Evolutionary conservation across 73 alveolate species (phyloP).

Genomic region (Durusdinium trenchii): DNA sequence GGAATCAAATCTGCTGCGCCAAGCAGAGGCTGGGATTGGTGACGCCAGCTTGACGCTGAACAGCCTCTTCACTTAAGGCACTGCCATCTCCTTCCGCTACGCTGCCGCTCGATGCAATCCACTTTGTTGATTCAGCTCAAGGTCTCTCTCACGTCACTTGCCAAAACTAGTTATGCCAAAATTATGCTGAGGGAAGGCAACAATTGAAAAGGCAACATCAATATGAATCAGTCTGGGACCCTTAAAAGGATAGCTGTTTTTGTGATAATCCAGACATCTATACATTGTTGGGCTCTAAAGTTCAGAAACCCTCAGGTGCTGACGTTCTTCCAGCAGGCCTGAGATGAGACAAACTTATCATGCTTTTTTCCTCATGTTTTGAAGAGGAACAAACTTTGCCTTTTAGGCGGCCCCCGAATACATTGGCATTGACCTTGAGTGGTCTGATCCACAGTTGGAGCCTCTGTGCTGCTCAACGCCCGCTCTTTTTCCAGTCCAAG

Average conservation of each 20-base stretch:
- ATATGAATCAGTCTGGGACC: too few species aligned
- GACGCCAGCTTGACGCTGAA: neutral
- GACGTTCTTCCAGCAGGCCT: constrained; percentile 83
- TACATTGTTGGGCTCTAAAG: too few species aligned
- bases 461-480: neutral
- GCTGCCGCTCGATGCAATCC: constrained; percentile 92
- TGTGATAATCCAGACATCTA: too few species aligned
- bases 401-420: constrained; percentile 55
- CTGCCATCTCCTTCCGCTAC: constrained; percentile 50
- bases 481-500: neutral
- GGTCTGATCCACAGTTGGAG: constrained; percentile 93
- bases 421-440: constrained; percentile 78
- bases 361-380: neutral
- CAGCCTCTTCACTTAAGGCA: neutral
- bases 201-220: too few species aligned
- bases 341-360: neutral
- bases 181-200: too few species aligned
- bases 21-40: neutral
- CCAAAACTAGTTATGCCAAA: too few species aligned
- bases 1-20: neutral
- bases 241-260: too few species aligned
- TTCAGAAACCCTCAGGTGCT: constrained; percentile 1
- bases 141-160: constrained; percentile 62
- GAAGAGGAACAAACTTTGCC: neutral
- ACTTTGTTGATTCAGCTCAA: constrained; percentile 84